A percentile compares a stretch with the other conserved stretches of the same genome.
Conservation (phyloP, 441 rosid genomes). For the Corymbia citriodora region DNA sequence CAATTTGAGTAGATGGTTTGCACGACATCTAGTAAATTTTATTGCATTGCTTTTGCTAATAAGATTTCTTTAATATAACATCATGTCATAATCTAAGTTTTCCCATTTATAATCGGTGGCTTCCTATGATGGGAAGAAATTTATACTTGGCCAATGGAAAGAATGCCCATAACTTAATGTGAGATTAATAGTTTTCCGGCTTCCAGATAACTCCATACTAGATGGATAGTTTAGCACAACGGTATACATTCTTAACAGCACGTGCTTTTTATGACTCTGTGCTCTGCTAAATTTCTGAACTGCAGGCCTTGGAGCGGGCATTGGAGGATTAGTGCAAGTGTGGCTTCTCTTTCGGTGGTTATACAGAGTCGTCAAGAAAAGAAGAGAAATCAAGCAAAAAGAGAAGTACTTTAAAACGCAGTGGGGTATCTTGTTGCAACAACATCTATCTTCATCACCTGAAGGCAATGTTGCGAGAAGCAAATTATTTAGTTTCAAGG, state of each 20-base stretch:
- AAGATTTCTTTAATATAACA: neutral
- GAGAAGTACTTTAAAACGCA: neutral
- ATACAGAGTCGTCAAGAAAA: neutral
- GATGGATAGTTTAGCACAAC: too few species aligned
- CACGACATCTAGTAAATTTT: neutral
- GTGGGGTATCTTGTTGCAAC: neutral
- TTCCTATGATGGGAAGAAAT: neutral
- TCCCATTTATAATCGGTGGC: neutral
- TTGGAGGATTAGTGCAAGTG: too few species aligned
- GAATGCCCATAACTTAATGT: neutral
- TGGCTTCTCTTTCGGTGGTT: neutral
- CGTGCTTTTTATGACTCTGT: too few species aligned
- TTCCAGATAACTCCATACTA: neutral
- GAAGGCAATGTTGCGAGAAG: neutral
- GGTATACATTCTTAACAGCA: too few species aligned
- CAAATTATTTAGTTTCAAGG: neutral
- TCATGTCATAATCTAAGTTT: neutral
- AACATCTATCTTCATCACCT: accelerated
- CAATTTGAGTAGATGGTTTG: neutral
- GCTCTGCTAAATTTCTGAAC: too few species aligned
- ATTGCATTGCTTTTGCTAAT: neutral
- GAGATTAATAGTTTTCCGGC: neutral
- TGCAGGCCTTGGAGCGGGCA: too few species aligned
- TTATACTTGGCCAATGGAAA: neutral
- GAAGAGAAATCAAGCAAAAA: neutral